Evolutionary conservation across 2,329 filamentous ascomycete genomes (phyloP).

Genomic region (Aspergillus ibericus): DNA sequence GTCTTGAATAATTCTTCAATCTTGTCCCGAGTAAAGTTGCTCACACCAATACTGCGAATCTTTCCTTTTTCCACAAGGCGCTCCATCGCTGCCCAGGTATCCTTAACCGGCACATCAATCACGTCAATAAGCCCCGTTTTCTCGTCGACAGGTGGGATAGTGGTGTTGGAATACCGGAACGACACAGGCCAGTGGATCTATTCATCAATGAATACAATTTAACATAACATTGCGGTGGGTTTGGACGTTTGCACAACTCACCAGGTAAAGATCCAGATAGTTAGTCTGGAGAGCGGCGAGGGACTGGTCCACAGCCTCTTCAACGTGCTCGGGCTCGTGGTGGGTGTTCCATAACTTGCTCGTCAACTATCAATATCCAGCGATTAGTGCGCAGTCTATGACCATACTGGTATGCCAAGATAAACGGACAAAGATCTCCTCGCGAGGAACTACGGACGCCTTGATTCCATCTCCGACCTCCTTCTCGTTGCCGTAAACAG

Average conservation of each 20-base stretch:
- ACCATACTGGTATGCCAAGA: too few relatives aligned
- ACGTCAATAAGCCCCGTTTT: constrained; percentile 19
- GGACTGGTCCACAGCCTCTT: constrained; percentile 53
- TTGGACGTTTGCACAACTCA: background rate
- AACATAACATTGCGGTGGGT: background rate
- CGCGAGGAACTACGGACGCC: constrained; percentile 30
- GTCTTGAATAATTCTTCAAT: constrained; percentile 40
- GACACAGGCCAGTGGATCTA: constrained; percentile 45
- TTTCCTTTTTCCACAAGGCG: constrained; percentile 57
- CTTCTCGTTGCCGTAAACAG: constrained; percentile 46
- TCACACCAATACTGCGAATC: constrained; percentile 67
- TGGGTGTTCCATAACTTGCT: constrained; percentile 43
- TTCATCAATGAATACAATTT: too few relatives aligned
- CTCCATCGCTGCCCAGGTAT: constrained; percentile 64
- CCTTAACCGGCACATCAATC: constrained; percentile 21
- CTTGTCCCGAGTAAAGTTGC: constrained; percentile 60
- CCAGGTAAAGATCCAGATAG: constrained; percentile 65
- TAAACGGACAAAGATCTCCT: constrained; percentile 28
- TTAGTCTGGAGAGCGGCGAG: constrained; percentile 62
- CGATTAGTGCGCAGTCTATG: too few relatives aligned
- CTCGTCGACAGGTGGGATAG: constrained; percentile 13
- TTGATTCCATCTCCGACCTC: constrained; percentile 45
- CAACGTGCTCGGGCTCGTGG: constrained; percentile 32
- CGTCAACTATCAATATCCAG: constrained; percentile 20
- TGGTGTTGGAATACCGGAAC: constrained; percentile 17